phyloP scores from a whole-genome alignment of 2,329 filamentous ascomycete genomes.

The Colletotrichum gigasporum region DNA sequence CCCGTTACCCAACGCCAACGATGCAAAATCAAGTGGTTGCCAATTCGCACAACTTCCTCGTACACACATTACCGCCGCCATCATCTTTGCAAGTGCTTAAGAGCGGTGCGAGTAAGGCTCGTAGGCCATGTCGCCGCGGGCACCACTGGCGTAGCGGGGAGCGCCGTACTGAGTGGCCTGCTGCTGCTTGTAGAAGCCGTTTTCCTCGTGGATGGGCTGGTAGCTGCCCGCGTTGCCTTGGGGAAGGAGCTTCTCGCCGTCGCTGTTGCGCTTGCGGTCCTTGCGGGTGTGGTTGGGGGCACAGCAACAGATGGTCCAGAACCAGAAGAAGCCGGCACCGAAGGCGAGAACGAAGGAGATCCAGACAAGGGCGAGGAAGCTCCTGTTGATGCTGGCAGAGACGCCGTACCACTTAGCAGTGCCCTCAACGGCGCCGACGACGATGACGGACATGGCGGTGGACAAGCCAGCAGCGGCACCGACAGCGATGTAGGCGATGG shows the following conservation, averaged over 20 bases:
- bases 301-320: conserved; percentile 93
- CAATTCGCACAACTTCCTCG: not conserved
- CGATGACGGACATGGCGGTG: conserved; percentile 76
- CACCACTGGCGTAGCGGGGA: conserved; percentile 50
- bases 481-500: conserved; percentile 63
- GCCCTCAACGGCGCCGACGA: conserved; percentile 74
- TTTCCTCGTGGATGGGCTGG: conserved; percentile 54
- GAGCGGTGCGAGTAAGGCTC: conserved; percentile 70
- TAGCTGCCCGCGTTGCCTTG: conserved; percentile 53
- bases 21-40: conserved; percentile 18
- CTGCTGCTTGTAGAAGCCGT: conserved; percentile 50
- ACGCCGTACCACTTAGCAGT: conserved; percentile 78
- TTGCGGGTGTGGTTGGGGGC: conserved; percentile 54
- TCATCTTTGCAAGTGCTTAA: conserved; percentile 42
- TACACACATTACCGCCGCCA: not conserved
- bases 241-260: conserved; percentile 63
- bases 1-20: conserved; percentile 29
- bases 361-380: conserved; percentile 80
- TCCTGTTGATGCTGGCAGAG: conserved; percentile 70
- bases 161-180: conserved; percentile 45
- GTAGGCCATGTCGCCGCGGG: conserved; percentile 65
- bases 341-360: conserved; percentile 81
- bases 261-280: conserved; percentile 41
- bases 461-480: conserved; percentile 76
- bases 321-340: conserved; percentile 86